These are phyloP conservation scores for Hibiscus trionum DNA, from an alignment of 345 rosid genomes.

Conservation along the genomic window DNA sequence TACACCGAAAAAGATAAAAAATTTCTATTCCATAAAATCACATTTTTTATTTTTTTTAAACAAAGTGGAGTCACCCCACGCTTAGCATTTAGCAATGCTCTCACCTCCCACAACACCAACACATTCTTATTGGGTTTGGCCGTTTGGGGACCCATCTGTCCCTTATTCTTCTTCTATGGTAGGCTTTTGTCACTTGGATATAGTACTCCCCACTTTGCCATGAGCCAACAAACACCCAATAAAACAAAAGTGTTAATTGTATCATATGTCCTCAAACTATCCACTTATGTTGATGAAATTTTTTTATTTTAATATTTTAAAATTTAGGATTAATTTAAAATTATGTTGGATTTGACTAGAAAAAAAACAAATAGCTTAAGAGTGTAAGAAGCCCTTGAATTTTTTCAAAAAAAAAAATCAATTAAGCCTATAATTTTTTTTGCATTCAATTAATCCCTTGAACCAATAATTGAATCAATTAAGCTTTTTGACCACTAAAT, in stretches of 20 bases:
- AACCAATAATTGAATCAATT: too few relatives aligned
- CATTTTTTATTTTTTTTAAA: too few relatives aligned
- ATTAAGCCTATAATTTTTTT: too few relatives aligned
- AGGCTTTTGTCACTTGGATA: constrained; percentile 1
- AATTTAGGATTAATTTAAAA: too few relatives aligned
- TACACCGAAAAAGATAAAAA: fast-evolving
- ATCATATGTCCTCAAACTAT: neutral
- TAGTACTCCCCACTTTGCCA: neutral
- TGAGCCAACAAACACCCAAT: neutral
- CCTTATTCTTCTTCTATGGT: constrained; percentile 4
- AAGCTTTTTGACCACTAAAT: too few relatives aligned
- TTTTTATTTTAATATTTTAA: too few relatives aligned
- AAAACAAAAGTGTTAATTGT: neutral
- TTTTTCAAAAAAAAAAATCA: too few relatives aligned
- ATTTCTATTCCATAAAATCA: too few relatives aligned
- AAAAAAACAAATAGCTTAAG: too few relatives aligned
- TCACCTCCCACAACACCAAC: neutral
- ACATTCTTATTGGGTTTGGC: neutral
- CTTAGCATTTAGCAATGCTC: neutral
- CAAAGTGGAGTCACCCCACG: constrained; percentile 8
- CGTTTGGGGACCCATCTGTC: neutral
- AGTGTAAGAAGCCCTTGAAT: too few relatives aligned
- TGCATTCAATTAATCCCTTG: too few relatives aligned
- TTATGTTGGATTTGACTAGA: neutral
- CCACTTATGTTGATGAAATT: too few relatives aligned